These are phyloP conservation scores for Phytophthora melonis DNA, from an alignment of 352 stramenopile genomes.

Conservation along the genomic window DNA sequence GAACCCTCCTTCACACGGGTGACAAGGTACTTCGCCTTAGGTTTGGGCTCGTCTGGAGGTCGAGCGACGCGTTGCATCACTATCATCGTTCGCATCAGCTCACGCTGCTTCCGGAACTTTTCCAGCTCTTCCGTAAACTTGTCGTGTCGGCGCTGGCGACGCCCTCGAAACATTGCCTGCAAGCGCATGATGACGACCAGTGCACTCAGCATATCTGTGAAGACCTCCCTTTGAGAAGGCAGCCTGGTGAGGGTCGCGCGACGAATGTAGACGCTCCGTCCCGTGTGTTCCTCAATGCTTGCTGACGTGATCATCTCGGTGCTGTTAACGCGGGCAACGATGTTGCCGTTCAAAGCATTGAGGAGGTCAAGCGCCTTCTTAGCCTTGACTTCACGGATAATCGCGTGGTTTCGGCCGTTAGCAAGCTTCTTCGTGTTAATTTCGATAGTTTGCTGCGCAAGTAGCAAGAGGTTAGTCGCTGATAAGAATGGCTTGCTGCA, in stretches of 20 bases:
- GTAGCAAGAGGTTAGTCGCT: background rate
- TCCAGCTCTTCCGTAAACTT: constrained; percentile 44
- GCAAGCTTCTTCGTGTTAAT: constrained; percentile 54
- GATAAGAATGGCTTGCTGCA: background rate
- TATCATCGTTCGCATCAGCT: constrained; percentile 38
- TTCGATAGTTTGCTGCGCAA: constrained; percentile 55
- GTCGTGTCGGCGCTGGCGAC: constrained; percentile 35
- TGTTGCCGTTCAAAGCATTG: constrained; percentile 62
- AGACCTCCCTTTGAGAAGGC: background rate
- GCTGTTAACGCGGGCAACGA: constrained; percentile 15
- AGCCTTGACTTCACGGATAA: constrained; percentile 55
- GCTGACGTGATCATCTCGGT: constrained; percentile 20
- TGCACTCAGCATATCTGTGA: constrained; percentile 33
- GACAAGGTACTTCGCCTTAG: constrained; percentile 1
- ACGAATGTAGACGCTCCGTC: constrained; percentile 10
- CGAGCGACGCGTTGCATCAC: constrained; percentile 38
- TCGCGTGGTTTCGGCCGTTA: constrained; percentile 44
- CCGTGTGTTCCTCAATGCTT: background rate
- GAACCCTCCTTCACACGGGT: constrained; percentile 6
- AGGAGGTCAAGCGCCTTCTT: constrained; percentile 65
- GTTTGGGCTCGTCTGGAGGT: constrained; percentile 12
- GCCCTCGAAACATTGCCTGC: constrained; percentile 48
- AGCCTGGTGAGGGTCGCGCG: constrained; percentile 17
- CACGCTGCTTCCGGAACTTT: constrained; percentile 39
- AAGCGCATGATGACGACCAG: constrained; percentile 40